A percentile compares a stretch with the other conserved stretches of the same genome.
Evolutionary conservation across 441 rosid species (phyloP).

Genomic region (Adansonia madagascariensis): DNA sequence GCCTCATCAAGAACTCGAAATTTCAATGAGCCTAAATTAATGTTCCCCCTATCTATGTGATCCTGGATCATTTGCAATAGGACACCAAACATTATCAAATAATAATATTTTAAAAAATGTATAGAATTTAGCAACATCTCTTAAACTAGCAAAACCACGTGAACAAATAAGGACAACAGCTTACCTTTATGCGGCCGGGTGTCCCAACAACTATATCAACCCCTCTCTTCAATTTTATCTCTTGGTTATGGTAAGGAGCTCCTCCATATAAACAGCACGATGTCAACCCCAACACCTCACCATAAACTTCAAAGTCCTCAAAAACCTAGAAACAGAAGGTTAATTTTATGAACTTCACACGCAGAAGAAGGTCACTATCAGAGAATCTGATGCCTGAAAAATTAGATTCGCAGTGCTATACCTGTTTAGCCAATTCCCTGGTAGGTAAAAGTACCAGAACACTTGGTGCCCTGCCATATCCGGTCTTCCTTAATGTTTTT

Average conservation of each 20-base stretch:
- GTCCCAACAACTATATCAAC: constrained; percentile 92
- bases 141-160: neutral
- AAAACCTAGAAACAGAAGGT: constrained; percentile 47
- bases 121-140: neutral
- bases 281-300: constrained; percentile 67
- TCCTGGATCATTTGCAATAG: constrained; percentile 50
- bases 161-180: constrained; percentile 1
- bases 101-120: neutral
- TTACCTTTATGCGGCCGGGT: constrained; percentile 91
- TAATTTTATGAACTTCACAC: constrained; percentile 5
- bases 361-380: neutral
- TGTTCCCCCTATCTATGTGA: constrained; percentile 72
- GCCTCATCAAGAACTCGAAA: constrained; percentile 97
- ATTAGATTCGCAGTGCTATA: constrained; percentile 23
- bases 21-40: constrained; percentile 63
- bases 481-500: constrained; percentile 60
- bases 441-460: constrained; percentile 93
- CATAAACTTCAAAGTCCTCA: constrained; percentile 83
- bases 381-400: neutral
- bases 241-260: constrained; percentile 64
- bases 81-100: neutral
- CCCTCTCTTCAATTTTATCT: constrained; percentile 70
- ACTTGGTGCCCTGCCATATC: constrained; percentile 82
- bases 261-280: constrained; percentile 95
- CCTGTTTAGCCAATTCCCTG: constrained; percentile 96